A percentile compares a stretch with the other conserved stretches of the same genome.
phyloP scores from a whole-genome alignment of 345 rosid genomes.

The Gossypium australe region DNA sequence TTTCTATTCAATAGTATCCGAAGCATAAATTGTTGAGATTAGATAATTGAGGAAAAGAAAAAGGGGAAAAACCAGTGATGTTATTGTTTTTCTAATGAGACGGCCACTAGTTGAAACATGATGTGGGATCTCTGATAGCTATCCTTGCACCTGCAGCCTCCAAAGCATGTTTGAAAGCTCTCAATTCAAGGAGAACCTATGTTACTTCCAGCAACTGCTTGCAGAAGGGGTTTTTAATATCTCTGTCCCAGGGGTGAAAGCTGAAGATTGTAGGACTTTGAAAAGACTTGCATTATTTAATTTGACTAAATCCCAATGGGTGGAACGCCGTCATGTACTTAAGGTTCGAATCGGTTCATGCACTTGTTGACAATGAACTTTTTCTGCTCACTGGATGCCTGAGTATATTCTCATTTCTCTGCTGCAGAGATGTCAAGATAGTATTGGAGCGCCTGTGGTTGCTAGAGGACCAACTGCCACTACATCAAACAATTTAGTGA shows the following conservation, averaged over 20 bases:
- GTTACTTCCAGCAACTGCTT: constrained; percentile 64
- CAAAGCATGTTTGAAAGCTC: constrained; percentile 68
- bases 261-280: constrained; percentile 54
- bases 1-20: background rate
- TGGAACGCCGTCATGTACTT: constrained; percentile 44
- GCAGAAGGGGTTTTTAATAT: constrained; percentile 77
- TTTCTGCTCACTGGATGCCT: background rate
- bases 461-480: constrained; percentile 29
- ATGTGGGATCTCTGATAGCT: constrained; percentile 6
- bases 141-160: constrained; percentile 50
- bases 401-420: constrained; percentile 8
- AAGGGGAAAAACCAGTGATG: background rate
- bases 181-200: constrained; percentile 77
- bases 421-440: constrained; percentile 41
- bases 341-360: constrained; percentile 44
- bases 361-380: background rate
- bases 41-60: background rate
- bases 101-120: background rate
- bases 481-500: constrained; percentile 30
- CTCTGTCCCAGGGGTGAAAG: constrained; percentile 44
- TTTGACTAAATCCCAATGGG: constrained; percentile 61
- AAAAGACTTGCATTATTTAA: constrained; percentile 55
- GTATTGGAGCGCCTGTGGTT: constrained; percentile 27
- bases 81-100: background rate
- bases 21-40: background rate